These are phyloP conservation scores for Epichloe typhina DNA, from an alignment of 2,329 filamentous ascomycete genomes.

Conservation along the genomic window DNA sequence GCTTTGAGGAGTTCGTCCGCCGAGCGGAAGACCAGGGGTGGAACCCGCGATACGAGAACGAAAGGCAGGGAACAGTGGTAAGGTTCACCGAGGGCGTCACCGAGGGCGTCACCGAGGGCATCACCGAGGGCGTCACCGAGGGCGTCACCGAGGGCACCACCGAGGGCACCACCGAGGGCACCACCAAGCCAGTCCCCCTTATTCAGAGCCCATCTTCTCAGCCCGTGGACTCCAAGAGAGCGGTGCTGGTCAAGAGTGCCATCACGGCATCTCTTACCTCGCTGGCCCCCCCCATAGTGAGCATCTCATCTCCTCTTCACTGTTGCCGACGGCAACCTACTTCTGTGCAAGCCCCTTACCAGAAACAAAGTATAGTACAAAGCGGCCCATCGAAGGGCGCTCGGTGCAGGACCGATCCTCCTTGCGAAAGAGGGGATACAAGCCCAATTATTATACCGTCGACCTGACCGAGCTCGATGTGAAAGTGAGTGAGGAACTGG, in stretches of 20 bases:
- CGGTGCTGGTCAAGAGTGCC: neutral
- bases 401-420: neutral
- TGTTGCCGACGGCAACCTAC: neutral
- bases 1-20: conserved; percentile 1
- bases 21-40: neutral
- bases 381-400: neutral
- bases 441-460: neutral
- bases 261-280: neutral
- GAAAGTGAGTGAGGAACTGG: neutral
- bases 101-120: neutral
- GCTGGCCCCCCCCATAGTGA: neutral
- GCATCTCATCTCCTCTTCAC: neutral
- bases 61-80: neutral
- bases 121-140: neutral
- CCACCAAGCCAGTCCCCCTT: neutral
- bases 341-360: neutral
- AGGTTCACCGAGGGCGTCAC: neutral
- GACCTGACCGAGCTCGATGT: neutral
- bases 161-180: neutral
- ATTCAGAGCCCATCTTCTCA: neutral
- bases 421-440: neutral
- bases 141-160: neutral
- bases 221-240: too few species aligned
- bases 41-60: neutral
- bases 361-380: neutral